These are phyloP conservation scores for Ceratocystis harringtonii DNA, from an alignment of 2,329 filamentous ascomycete genomes.

Conservation along the genomic window DNA sequence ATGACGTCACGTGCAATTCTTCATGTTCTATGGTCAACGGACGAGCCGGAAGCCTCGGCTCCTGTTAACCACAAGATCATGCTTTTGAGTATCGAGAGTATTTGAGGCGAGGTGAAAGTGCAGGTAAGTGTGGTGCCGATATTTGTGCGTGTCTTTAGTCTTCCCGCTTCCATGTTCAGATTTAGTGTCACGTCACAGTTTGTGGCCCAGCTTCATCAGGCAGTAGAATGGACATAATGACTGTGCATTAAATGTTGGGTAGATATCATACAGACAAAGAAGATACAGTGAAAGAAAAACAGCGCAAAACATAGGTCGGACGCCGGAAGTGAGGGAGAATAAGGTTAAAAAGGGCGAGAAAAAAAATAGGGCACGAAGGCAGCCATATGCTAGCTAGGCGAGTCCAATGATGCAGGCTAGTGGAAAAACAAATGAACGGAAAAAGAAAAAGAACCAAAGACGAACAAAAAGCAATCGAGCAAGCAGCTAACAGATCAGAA, in stretches of 20 bases:
- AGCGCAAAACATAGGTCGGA: neutral
- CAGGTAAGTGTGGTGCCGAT: too few relatives aligned
- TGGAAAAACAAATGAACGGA: neutral
- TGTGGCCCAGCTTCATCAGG: neutral
- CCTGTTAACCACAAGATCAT: too few relatives aligned
- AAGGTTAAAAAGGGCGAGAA: neutral
- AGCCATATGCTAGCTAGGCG: neutral
- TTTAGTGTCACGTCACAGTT: neutral
- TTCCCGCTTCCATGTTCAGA: neutral
- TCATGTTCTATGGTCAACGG: too few relatives aligned
- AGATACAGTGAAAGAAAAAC: neutral
- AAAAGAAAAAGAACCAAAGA: neutral
- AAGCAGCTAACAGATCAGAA: neutral
- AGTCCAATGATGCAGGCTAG: conserved; percentile 1
- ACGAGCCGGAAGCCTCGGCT: too few relatives aligned
- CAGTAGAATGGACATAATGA: neutral
- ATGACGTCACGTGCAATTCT: too few relatives aligned
- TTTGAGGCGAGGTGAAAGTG: too few relatives aligned
- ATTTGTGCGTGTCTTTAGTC: too few relatives aligned
- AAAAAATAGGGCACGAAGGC: neutral
- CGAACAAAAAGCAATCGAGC: neutral
- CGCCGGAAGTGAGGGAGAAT: neutral
- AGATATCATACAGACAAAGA: conserved; percentile 11
- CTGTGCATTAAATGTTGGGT: conserved; percentile 1
- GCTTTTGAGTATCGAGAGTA: too few relatives aligned